These are phyloP conservation scores for Colletotrichum camelliae DNA, from an alignment of 2,329 filamentous ascomycete genomes.

Conservation along the genomic window DNA sequence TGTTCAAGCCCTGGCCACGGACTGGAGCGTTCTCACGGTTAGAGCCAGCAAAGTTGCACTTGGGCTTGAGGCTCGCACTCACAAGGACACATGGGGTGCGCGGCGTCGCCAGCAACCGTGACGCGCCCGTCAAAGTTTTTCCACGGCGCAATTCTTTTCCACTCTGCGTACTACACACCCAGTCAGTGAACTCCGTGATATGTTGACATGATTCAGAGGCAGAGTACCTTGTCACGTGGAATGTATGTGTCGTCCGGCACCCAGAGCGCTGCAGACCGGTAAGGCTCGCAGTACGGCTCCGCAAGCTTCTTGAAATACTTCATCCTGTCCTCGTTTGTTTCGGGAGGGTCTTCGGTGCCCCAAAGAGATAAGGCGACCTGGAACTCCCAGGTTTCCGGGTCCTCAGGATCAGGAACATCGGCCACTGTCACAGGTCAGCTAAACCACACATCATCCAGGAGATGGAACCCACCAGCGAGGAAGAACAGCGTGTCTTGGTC, in stretches of 20 bases:
- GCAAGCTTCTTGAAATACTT: background rate
- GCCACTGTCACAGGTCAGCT: background rate
- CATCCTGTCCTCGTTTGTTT: background rate
- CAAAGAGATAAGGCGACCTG: background rate
- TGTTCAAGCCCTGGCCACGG: background rate
- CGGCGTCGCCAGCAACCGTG: background rate
- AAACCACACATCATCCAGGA: background rate
- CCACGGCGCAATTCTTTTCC: background rate
- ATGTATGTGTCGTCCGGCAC: background rate
- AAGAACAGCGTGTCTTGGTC: background rate
- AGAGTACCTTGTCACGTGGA: background rate
- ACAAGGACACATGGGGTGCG: background rate
- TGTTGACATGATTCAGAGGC: fast-evolving
- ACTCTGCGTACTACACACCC: background rate
- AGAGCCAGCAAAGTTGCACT: fast-evolving
- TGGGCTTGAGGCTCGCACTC: background rate
- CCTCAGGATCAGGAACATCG: background rate
- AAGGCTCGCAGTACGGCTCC: background rate
- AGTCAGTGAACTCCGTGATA: background rate
- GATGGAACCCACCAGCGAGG: background rate
- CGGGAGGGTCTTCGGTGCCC: background rate
- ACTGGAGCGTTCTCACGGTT: background rate
- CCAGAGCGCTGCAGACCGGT: background rate
- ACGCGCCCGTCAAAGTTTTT: background rate
- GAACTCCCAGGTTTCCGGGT: background rate